Percentiles rank a stretch among this genome's conserved stretches.
Conservation (phyloP, 1,284 basidiomycete genomes). For the Fomitopsis betulina region DNA sequence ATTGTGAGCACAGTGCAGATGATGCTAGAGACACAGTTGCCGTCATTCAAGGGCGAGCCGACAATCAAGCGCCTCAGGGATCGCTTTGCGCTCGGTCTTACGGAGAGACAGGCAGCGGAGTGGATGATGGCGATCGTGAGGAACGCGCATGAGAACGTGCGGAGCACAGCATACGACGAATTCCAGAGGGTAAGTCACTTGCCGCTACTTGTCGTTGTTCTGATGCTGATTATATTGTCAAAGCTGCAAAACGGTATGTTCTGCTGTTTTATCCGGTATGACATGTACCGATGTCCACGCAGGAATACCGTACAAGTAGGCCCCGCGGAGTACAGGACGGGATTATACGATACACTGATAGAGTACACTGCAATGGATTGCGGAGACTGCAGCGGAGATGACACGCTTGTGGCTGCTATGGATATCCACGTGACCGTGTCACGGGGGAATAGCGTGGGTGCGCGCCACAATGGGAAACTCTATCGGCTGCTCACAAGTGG, state of each 20-base stretch:
- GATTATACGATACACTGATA: not conserved
- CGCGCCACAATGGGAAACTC: no score
- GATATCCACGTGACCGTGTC: no score
- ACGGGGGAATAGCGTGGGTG: no score
- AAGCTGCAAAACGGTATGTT: slow-evolving; percentile 51
- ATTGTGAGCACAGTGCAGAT: slow-evolving; percentile 85
- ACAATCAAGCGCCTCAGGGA: slow-evolving; percentile 88
- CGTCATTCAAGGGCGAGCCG: slow-evolving; percentile 93
- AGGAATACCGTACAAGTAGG: slow-evolving; percentile 53
- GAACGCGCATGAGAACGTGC: slow-evolving; percentile 93
- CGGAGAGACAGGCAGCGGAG: slow-evolving; percentile 89
- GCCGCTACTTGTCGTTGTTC: not conserved
- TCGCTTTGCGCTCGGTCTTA: slow-evolving; percentile 80
- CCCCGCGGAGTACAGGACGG: not conserved
- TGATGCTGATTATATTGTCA: not conserved
- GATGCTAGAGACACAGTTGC: slow-evolving; percentile 94
- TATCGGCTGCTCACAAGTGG: no score
- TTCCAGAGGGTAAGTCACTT: slow-evolving; percentile 68
- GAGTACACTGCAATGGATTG: no score
- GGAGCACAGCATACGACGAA: slow-evolving; percentile 91
- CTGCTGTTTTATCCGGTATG: not conserved
- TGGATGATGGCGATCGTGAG: slow-evolving; percentile 87
- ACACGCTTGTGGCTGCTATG: no score
- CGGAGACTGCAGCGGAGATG: no score
- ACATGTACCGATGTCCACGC: slow-evolving; percentile 1